Evolutionary conservation across 345 rosid genomes (phyloP).

Genomic region (Sonneratia caseolaris): DNA sequence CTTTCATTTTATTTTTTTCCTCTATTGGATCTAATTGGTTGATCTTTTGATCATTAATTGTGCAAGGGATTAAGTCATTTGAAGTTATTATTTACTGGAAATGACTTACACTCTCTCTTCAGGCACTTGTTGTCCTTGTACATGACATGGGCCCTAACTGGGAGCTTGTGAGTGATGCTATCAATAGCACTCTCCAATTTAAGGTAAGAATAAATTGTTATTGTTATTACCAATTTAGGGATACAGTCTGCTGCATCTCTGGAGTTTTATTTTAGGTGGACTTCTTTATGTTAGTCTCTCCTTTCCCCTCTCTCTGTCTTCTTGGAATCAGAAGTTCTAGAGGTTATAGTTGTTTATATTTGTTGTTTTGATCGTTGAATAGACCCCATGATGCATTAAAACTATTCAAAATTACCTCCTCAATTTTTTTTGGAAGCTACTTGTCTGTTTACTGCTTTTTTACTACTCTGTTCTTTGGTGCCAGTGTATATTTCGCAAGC

Average conservation of each 20-base stretch:
- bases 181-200: slow-evolving; percentile 78
- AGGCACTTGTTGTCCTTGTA: slow-evolving; percentile 99
- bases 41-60: background rate
- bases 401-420: background rate
- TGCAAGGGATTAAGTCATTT: background rate
- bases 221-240: background rate
- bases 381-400: background rate
- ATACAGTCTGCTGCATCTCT: background rate
- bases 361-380: too few species aligned
- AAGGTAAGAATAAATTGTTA: slow-evolving; percentile 40
- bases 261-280: background rate
- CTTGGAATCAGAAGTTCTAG: too few species aligned
- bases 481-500: slow-evolving; percentile 80
- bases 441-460: background rate
- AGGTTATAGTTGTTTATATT: background rate
- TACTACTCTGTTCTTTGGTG: background rate
- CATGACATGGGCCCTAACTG: slow-evolving; percentile 99
- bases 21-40: slow-evolving; percentile 6
- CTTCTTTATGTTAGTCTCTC: too few species aligned
- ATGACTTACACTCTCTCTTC: slow-evolving; percentile 13
- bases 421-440: background rate
- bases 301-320: too few species aligned
- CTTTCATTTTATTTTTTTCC: slow-evolving; percentile 16
- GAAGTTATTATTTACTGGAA: slow-evolving; percentile 10
- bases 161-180: slow-evolving; percentile 98